Evolutionary conservation across 371 early-diverging fungal species (phyloP).

Genomic region (Batkoa obscura): DNA sequence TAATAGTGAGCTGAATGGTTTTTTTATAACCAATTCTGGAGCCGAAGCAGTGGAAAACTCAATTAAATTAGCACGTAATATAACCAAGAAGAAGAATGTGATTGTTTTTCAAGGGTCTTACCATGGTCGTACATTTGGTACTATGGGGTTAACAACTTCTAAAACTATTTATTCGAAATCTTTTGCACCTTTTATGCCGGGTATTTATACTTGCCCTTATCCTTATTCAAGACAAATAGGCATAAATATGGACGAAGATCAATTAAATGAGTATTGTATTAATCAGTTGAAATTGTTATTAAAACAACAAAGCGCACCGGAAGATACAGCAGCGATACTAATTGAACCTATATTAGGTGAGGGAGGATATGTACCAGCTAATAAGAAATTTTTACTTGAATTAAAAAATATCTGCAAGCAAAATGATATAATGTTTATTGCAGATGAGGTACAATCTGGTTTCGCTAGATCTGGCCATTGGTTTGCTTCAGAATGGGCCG

Average conservation of each 20-base stretch:
- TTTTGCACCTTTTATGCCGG: slow-evolving; percentile 31
- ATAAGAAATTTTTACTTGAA: slow-evolving; percentile 37
- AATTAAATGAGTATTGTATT: slow-evolving; percentile 23
- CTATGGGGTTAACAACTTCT: slow-evolving; percentile 32
- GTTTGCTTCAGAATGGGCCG: slow-evolving; percentile 24
- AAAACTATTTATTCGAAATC: slow-evolving; percentile 29
- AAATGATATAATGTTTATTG: slow-evolving; percentile 47
- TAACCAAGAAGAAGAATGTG: slow-evolving; percentile 30
- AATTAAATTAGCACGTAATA: slow-evolving; percentile 30
- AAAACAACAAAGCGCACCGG: slow-evolving; percentile 22
- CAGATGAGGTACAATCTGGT: slow-evolving; percentile 73
- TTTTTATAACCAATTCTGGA: slow-evolving; percentile 36
- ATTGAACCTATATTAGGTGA: slow-evolving; percentile 70
- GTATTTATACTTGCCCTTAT: slow-evolving; percentile 27
- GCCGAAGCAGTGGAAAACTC: slow-evolving; percentile 36
- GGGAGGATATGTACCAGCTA: slow-evolving; percentile 65
- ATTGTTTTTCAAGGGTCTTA: slow-evolving; percentile 21
- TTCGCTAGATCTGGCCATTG: slow-evolving; percentile 65
- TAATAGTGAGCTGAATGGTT: slow-evolving; percentile 20
- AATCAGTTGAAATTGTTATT: slow-evolving; percentile 23
- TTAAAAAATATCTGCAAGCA: slow-evolving; percentile 39
- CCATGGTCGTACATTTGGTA: slow-evolving; percentile 35
- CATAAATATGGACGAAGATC: slow-evolving; percentile 16
- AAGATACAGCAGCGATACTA: slow-evolving; percentile 44
- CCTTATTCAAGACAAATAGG: slow-evolving; percentile 23